Conservation (phyloP, 371 early-diverging fungal genomes). For the Mortierella sp. region DNA sequence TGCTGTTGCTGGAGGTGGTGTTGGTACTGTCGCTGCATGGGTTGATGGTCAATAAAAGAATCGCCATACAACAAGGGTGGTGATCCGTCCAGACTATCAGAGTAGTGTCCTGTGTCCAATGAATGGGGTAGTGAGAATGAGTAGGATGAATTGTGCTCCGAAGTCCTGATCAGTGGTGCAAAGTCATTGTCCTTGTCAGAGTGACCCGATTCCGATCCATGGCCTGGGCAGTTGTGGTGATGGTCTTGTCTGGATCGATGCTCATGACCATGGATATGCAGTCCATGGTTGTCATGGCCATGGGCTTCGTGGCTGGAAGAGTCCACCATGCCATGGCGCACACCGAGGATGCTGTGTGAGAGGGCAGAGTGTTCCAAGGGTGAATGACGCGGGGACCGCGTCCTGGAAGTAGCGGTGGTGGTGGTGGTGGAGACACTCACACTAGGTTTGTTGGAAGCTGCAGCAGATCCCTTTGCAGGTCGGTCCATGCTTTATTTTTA, state of each 20-base stretch:
- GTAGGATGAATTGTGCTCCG: slow-evolving; percentile 29
- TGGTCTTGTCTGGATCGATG: neutral
- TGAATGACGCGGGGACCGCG: neutral
- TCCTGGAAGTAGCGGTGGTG: neutral
- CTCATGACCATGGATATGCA: neutral
- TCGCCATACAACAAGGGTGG: slow-evolving; percentile 30
- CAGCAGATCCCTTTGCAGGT: neutral
- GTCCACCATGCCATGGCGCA: neutral
- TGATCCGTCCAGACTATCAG: slow-evolving; percentile 33
- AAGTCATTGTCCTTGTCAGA: slow-evolving; percentile 9
- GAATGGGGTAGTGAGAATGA: slow-evolving; percentile 29
- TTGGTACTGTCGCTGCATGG: slow-evolving; percentile 23
- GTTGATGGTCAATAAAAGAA: slow-evolving; percentile 50
- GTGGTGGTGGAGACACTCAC: neutral
- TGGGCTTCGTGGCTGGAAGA: neutral
- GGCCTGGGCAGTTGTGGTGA: neutral
- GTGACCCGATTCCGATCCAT: slow-evolving; percentile 22
- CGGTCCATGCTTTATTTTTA: neutral
- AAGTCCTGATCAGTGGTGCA: slow-evolving; percentile 10
- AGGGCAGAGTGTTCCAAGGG: neutral
- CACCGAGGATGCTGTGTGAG: slow-evolving; percentile 11
- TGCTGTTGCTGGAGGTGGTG: slow-evolving; percentile 7
- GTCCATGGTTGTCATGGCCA: neutral
- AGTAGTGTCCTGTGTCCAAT: slow-evolving; percentile 26
- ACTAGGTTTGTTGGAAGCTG: too few relatives aligned